Evolutionary conservation across 495 filamentous ascomycete species (phyloP).

Genomic region (Umbilicaria muhlenbergii): DNA sequence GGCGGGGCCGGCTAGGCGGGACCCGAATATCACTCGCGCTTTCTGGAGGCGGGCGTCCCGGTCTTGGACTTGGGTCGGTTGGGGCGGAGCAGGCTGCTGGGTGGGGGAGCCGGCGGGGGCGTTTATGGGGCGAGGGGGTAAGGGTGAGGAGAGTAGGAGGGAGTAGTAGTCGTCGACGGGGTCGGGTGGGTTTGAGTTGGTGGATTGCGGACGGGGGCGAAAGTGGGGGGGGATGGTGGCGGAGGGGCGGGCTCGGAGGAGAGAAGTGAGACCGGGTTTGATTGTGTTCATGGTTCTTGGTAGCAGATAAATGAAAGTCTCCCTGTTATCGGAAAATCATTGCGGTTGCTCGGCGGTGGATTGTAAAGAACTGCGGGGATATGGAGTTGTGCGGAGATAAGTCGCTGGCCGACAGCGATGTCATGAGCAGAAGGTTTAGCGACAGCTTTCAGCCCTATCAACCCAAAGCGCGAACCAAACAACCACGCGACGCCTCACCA

Average conservation of each 20-base stretch:
- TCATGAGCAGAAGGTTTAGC: too few species aligned
- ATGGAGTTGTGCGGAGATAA: too few species aligned
- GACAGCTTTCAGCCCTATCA: too few species aligned
- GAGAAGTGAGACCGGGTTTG: slow-evolving; percentile 6
- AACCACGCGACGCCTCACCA: slow-evolving; percentile 6
- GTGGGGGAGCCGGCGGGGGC: not conserved
- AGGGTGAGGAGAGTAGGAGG: slow-evolving; percentile 8
- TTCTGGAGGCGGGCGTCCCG: slow-evolving; percentile 13
- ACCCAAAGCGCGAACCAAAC: not conserved
- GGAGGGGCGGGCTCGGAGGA: slow-evolving; percentile 3
- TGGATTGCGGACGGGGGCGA: slow-evolving; percentile 1
- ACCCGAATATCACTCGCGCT: slow-evolving; percentile 61
- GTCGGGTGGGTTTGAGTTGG: slow-evolving; percentile 3
- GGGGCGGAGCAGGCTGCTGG: not conserved
- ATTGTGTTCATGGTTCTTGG: slow-evolving; percentile 10
- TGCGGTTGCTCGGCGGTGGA: too few species aligned
- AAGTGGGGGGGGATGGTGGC: not conserved
- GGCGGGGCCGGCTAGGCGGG: slow-evolving; percentile 54
- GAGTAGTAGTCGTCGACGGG: slow-evolving; percentile 15
- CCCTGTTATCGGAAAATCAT: too few species aligned
- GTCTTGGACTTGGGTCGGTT: slow-evolving; percentile 2
- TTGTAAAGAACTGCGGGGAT: too few species aligned
- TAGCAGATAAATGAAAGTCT: too few species aligned
- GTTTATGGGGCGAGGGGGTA: slow-evolving; percentile 3
- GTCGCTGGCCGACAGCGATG: too few species aligned